Evolutionary conservation across 768 basidiomycete species (phyloP), one percentile per base, ranked within the genome.

Genomic region (Suillus brevipes): DNA sequence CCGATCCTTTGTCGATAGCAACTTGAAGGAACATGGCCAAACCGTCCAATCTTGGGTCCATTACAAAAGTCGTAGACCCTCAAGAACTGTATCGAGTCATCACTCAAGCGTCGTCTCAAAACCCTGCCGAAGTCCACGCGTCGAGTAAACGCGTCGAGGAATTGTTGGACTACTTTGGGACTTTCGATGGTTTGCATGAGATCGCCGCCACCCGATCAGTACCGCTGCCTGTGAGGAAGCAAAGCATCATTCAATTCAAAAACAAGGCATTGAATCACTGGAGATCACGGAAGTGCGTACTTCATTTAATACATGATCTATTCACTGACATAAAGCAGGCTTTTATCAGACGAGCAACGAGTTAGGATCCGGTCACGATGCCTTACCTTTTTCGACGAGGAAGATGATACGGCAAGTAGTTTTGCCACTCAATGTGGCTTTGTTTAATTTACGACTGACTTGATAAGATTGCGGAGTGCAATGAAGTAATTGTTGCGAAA

Each of bases 171-270:
- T 83, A 86, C 78, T 82, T 86, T 58, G 93, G 92, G 49, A 85
- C 89, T 1, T 90, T 85, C 69, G 86, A 91, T 71, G 83, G 84
- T 23, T 80, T 95, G 57, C 86, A 91, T 68, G 84, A 88, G 68
- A 92, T 94, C 74, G 90, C 91, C 28, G 81, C 86, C 36, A 83
- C 87, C 68, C 79, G 77, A 67, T 75, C 81, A 2, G 75, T 89
- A n/a, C 88, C 91, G 16, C 74, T 90, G 43, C 78, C 79, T 18
- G 84, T 95, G 59, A 87, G 94, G 49, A 85, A 91, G 69, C 91
- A 92, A 74, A 87, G 90, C 31, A 92, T 94, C 67, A 90, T 96
- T 63, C 93, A 94, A 71, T 91, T 95, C 80, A 96, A 96, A 78
- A 96, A 95, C 70, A 82, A 84, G 1, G 89, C 88, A 3, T 74